Evolutionary conservation across 768 basidiomycete species (phyloP), one percentile per base, ranked within the genome.

Genomic region (Lepiota brunneoincarnata): DNA sequence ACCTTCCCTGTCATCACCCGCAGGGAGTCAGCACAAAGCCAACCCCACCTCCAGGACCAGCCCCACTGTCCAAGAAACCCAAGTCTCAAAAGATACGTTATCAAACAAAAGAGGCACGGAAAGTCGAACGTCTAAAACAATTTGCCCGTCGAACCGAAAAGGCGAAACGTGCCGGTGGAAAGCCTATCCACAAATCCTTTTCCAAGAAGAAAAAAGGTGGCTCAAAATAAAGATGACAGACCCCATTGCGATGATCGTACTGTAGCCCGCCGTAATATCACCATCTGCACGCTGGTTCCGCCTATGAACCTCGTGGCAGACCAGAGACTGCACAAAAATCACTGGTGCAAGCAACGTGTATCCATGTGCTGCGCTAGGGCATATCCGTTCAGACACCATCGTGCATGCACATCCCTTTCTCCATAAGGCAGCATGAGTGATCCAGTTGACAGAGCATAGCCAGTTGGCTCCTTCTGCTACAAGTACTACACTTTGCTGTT

Each of bases 51-150:
- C 17, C 44, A 45, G 45, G 24, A 31, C 28, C 39, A 36, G 34
- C 17, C 21, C 40, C 31, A 24, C 38, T 12, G 21, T 24, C 38
- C 35, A 56, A 56, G 40, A 52, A 52, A 28, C 7, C 56, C 45
- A 58, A 60, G 49, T 26, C 50, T 39, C 54, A 50, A 51, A 59
- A 61, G 50, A 55, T 58, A 44, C 56, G 51, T 48, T 63, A 60
- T 41, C 58, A 62, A 49, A 58, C 59, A 31, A 60, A 59, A 54
- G 51, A 23, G 35, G 54, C 42, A 31, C 54, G 46, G 39, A 58
- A 55, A 55, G 28, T 34, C 28, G 60, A 61, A 38, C 53, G 50
- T n/a, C 21, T 46, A 11, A 64, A 61, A 35, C 60, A 64, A 49
- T 49, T 51, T 17, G 44, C 46, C 28, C 59, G 53, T 15, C 57